Evolutionary conservation across 148 eudicot genomes (phyloP).

Genomic region (Cornus controversa): DNA sequence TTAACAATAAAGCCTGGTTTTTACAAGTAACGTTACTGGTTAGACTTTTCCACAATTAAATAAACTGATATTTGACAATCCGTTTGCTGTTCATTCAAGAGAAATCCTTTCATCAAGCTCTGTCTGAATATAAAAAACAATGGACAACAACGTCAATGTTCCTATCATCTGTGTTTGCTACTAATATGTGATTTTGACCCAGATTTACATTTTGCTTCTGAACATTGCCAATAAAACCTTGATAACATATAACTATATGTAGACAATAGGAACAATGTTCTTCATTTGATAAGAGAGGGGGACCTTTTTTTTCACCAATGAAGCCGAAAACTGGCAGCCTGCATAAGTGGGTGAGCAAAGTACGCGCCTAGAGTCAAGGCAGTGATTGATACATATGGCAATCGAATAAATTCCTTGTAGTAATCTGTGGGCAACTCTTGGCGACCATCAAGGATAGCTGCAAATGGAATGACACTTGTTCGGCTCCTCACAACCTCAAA

Average conservation of each 20-base stretch:
- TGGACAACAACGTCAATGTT: background rate
- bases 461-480: slow-evolving; percentile 88
- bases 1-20: too few species aligned
- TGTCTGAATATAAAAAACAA: background rate
- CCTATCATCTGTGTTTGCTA: background rate
- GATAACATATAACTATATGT: background rate
- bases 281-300: background rate
- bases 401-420: slow-evolving; percentile 75
- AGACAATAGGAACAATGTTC: background rate
- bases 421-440: slow-evolving; percentile 76
- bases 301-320: slow-evolving; percentile 65
- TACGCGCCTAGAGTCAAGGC: slow-evolving; percentile 78
- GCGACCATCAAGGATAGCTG: slow-evolving; percentile 94
- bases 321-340: slow-evolving; percentile 81
- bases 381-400: slow-evolving; percentile 84
- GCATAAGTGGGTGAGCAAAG: slow-evolving; percentile 96
- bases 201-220: background rate
- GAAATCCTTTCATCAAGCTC: background rate
- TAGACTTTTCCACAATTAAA: too few species aligned
- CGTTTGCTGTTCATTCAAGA: background rate
- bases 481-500: slow-evolving; percentile 78
- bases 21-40: too few species aligned
- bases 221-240: background rate
- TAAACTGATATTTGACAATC: too few species aligned
- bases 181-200: background rate